Base-by-base conservation (phyloP, 2,329 filamentous ascomycete genomes). In the Drechmeria coniospora region DNA sequence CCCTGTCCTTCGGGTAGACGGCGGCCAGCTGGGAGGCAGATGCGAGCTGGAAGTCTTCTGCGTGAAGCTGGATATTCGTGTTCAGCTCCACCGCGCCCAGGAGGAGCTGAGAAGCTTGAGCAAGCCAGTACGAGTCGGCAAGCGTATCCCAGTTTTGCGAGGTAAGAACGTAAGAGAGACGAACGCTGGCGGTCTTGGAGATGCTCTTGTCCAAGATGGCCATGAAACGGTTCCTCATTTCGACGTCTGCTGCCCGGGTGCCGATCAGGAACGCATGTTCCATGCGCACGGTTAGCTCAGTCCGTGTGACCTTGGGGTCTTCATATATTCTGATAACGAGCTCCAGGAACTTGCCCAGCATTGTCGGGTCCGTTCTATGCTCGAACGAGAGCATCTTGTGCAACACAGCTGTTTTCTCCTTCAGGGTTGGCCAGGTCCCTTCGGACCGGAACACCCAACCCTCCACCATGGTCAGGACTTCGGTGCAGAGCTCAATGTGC, bases 361-460 rank as follows among this genome's bases (percentile, higher is more conserved):
- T 76, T 1, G 78, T 83, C 18, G 76, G 71, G 46, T 95, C 87
- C 16, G 68, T 58, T 21, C 90, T 71, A 32, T 81, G 74, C 53
- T 99, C 90, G 41, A 98, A 98, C 0, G 86, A 76, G 11, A 95
- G 61, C 90, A 99, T 99, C 57, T 98, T 99, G 44, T 92, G 86
- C n/a, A 99, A 59, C 1, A 99, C 90, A 1, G 92, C 92, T 1
- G 87, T 95, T 61, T 98, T 98, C 55, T 98, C 92, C 52, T 99
- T 99, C 2, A 98, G 65, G 0, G 90, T 98, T 1, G 90, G 90
- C 67, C 90, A 94, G 2, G 84, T 90, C 37, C 93, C 90, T 32
- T 83, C 86, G 0, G 83, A 90, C 38, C 83, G 73, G 61, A 99
- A 98, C 5, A 98, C 81, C 92, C 92, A 99, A 18, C 67, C 70